Evolutionary conservation across 2,329 filamentous ascomycete genomes (phyloP).

Genomic region (Hirsutella thompsonii): DNA sequence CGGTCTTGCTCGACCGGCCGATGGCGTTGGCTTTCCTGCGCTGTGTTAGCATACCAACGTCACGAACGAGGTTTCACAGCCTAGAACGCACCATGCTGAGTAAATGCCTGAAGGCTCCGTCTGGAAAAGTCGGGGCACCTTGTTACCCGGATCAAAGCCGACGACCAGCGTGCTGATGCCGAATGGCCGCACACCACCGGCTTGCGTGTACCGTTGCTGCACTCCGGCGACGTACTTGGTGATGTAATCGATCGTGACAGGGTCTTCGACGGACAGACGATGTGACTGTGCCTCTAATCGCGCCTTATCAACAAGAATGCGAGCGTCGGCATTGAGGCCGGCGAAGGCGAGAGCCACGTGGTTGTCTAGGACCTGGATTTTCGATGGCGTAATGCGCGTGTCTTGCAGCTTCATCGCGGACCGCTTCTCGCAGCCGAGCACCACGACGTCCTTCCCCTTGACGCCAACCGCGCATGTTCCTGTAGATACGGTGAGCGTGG

Average conservation of each 20-base stretch:
- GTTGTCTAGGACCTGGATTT: conserved; percentile 91
- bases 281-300: conserved; percentile 95
- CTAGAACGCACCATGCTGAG: conserved; percentile 80
- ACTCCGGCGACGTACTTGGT: conserved; percentile 97
- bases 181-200: conserved; percentile 95
- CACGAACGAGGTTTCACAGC: not conserved
- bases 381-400: conserved; percentile 96
- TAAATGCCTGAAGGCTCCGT: conserved; percentile 99
- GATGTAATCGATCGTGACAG: conserved; percentile 97
- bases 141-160: conserved; percentile 92
- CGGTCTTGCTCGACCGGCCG: conserved; percentile 95
- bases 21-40: conserved; percentile 97
- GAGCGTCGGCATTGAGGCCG: conserved; percentile 91
- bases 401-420: conserved; percentile 99
- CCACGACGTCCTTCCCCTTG: conserved; percentile 88
- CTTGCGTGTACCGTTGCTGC: conserved; percentile 98
- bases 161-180: conserved; percentile 97
- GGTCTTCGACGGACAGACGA: conserved; percentile 92
- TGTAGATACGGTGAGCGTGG: conserved; percentile 20
- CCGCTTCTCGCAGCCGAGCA: conserved; percentile 95
- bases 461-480: conserved; percentile 97
- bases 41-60: not conserved
- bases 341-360: conserved; percentile 97
- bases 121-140: conserved; percentile 83
- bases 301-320: conserved; percentile 97